Base-by-base conservation (phyloP, 2,329 filamentous ascomycete genomes). In the Fusarium nanum region DNA sequence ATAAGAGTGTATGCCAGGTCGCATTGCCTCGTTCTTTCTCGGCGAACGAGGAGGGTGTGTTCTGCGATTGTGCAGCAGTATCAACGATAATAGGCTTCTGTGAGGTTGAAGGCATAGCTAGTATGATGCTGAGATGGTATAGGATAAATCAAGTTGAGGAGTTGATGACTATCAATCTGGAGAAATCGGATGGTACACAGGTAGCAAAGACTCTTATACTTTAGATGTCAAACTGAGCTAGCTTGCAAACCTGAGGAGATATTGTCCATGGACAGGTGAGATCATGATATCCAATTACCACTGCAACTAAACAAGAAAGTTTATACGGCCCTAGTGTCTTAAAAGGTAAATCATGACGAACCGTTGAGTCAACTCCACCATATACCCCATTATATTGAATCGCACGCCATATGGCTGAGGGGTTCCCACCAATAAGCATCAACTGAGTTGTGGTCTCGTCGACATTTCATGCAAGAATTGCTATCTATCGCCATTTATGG, bases 1-100 rank as follows among this genome's bases (percentile, higher is more conserved):
- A 73, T 1, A 75, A 32, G 1, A 74, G 63, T 5, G 70, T 75
- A 16, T 75, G 71, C 73, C 73, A 75, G 4, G 60, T 71, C 11
- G 70, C 55, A 11, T 71, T 70, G 20, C 73, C 72, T 11, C 58
- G 56, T 11, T 41, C 50, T 11, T 61, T 37, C 11, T 74, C 65
- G 2, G 56, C 11, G 4, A 66, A 67, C 3, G 60, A 64, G 18
- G 65, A 69, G 3, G 67, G 37, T 0, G 34, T 20, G 7, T 42
- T 34, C 7, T 61, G 34, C 22, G 42, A 54, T 14, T 57, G 47
- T 5, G 57, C 23, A 16, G 11, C 5, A 5, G 66, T 45, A 13
- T 70, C 56, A 7, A 73, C 7, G 10, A 73, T 64, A 3, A 73
- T 14, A 2, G 71, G 61, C 4, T 71, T 64, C 1, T 18, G 22